Percentiles rank a stretch among this genome's conserved stretches.
Conservation (phyloP, 1,284 basidiomycete genomes). For the Sporisorium iseilematis-ciliati region DNA sequence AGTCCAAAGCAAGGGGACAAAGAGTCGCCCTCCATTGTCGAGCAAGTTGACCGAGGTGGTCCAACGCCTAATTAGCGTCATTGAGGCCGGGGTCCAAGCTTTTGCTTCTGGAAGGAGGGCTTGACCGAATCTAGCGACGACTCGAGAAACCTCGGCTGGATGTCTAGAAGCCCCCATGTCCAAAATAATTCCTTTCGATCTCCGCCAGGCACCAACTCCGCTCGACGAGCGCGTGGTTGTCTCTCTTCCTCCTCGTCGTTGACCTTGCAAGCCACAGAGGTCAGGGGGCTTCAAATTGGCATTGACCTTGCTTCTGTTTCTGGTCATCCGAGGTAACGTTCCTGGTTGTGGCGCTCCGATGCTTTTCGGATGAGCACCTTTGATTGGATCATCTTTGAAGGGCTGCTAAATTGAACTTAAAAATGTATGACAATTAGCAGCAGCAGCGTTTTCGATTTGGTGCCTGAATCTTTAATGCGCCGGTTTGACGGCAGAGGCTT, state of each 20-base stretch:
- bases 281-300: too few relatives aligned
- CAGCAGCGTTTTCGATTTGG: not conserved
- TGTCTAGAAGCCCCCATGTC: constrained; percentile 6
- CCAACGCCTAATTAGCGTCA: not conserved
- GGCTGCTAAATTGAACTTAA: too few relatives aligned
- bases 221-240: not conserved
- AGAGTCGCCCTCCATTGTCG: too few relatives aligned
- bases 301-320: too few relatives aligned
- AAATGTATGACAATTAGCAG: too few relatives aligned
- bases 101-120: not conserved
- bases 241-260: not conserved
- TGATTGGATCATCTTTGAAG: not conserved
- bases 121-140: not conserved
- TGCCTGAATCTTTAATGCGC: constrained; percentile 12
- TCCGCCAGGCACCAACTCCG: constrained; percentile 10
- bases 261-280: not conserved
- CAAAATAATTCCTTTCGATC: not conserved
- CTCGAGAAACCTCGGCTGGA: not conserved
- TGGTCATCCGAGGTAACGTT: too few relatives aligned
- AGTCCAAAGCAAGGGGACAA: too few relatives aligned
- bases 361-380: too few relatives aligned
- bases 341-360: too few relatives aligned
- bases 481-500: not conserved
- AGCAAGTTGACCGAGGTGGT: constrained; percentile 8
- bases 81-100: too few relatives aligned